Conservation (phyloP, 306 rosid species). For the Lathyrus tuberosus region DNA sequence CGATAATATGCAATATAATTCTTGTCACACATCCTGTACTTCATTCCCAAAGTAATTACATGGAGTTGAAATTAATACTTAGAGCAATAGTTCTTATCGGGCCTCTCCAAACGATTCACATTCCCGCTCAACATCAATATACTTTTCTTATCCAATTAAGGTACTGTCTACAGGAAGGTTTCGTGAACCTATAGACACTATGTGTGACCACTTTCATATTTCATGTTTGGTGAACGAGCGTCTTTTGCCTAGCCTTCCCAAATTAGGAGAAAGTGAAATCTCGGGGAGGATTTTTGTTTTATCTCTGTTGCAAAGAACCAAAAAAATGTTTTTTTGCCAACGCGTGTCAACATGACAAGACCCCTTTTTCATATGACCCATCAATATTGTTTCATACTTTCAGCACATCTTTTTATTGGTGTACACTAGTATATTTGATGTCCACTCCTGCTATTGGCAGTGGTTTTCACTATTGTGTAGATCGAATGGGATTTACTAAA, state of each 20-base stretch:
- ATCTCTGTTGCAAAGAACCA: constrained; percentile 11
- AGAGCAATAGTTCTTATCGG: neutral
- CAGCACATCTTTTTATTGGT: constrained; percentile 6
- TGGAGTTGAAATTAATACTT: neutral
- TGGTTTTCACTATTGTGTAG: neutral
- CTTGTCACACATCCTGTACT: neutral
- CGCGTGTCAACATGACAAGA: neutral
- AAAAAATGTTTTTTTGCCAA: constrained; percentile 3
- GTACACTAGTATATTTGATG: constrained; percentile 1
- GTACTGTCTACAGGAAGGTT: neutral
- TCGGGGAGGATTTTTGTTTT: constrained; percentile 3
- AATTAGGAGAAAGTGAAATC: constrained; percentile 7
- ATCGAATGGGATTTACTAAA: neutral
- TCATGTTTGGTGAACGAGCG: neutral
- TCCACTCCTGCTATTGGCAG: constrained; percentile 1
- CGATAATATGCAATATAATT: neutral
- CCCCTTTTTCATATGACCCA: constrained; percentile 3
- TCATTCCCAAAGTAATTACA: neutral
- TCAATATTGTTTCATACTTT: constrained; percentile 20
- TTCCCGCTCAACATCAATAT: neutral
- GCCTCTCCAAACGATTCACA: neutral
- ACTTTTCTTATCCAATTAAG: neutral
- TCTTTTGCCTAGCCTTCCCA: neutral
- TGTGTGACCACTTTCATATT: constrained; percentile 2
- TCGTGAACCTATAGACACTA: neutral